Percentiles rank a stretch among this genome's conserved stretches.
Evolutionary conservation across 2,329 filamentous ascomycete species (phyloP).

Genomic region (Arthroderma sp.): DNA sequence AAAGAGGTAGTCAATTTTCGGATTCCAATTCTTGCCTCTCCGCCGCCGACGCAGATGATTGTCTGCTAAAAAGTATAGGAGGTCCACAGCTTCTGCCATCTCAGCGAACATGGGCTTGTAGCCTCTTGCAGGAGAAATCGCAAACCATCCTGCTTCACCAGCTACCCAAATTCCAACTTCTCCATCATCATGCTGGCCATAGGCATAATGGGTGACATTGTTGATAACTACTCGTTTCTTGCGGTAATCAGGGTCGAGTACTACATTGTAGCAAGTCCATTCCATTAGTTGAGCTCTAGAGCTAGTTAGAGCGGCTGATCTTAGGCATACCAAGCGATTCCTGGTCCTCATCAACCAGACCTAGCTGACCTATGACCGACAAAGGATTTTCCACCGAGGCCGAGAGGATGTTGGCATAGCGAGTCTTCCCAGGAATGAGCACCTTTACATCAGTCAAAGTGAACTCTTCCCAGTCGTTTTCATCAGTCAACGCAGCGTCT

Average conservation of each 20-base stretch:
- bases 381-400: slow-evolving; percentile 44
- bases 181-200: slow-evolving; percentile 41
- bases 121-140: slow-evolving; percentile 39
- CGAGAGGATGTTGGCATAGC: slow-evolving; percentile 41
- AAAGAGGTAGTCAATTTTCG: slow-evolving; percentile 26
- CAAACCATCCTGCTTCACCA: slow-evolving; percentile 50
- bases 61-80: slow-evolving; percentile 51
- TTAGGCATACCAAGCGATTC: slow-evolving; percentile 26
- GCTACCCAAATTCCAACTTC: slow-evolving; percentile 48
- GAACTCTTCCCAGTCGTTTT: slow-evolving; percentile 50
- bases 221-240: slow-evolving; percentile 34
- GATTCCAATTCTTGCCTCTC: slow-evolving; percentile 21
- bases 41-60: slow-evolving; percentile 34
- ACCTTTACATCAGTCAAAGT: slow-evolving; percentile 43
- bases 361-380: slow-evolving; percentile 40
- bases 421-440: slow-evolving; percentile 34
- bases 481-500: slow-evolving; percentile 32
- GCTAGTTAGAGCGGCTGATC: neutral
- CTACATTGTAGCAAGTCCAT: slow-evolving; percentile 12
- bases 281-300: neutral
- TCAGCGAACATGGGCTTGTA: slow-evolving; percentile 42
- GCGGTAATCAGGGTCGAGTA: slow-evolving; percentile 26
- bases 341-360: slow-evolving; percentile 32
- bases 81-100: slow-evolving; percentile 46
- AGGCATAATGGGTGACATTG: slow-evolving; percentile 37